These are phyloP conservation scores for Pascua sp. DNA, from an alignment of 1,284 basidiomycete genomes.

Conservation along the genomic window DNA sequence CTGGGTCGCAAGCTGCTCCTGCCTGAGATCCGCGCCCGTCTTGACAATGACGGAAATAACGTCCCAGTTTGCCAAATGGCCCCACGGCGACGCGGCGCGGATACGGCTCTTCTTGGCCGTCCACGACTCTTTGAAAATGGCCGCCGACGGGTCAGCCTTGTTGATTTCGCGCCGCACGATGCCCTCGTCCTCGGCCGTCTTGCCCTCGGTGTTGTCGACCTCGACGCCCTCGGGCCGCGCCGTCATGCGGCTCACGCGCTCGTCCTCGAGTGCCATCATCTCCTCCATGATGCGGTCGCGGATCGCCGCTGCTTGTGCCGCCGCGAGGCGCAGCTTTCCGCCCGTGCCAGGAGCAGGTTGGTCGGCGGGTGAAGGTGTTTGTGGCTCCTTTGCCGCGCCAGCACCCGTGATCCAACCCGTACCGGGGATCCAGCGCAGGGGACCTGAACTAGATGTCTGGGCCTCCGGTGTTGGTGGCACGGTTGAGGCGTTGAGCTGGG, in stretches of 20 bases:
- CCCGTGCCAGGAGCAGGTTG: slow-evolving; percentile 21
- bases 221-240: slow-evolving; percentile 62
- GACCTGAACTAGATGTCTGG: slow-evolving; percentile 30
- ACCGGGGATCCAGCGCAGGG: slow-evolving; percentile 62
- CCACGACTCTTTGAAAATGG: slow-evolving; percentile 96
- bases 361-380: background rate
- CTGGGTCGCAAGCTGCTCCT: slow-evolving; percentile 96
- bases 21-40: slow-evolving; percentile 92
- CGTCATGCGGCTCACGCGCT: slow-evolving; percentile 92
- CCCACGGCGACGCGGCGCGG: slow-evolving; percentile 88
- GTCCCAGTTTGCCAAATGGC: slow-evolving; percentile 74
- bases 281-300: slow-evolving; percentile 96
- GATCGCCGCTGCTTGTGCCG: slow-evolving; percentile 81
- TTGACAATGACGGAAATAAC: slow-evolving; percentile 96
- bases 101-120: slow-evolving; percentile 91
- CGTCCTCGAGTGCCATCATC: slow-evolving; percentile 95
- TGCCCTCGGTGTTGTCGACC: slow-evolving; percentile 48
- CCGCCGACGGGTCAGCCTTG: slow-evolving; percentile 90
- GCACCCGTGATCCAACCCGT: slow-evolving; percentile 59
- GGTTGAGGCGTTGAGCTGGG: slow-evolving; percentile 86
- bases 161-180: slow-evolving; percentile 91
- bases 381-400: slow-evolving; percentile 3
- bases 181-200: slow-evolving; percentile 79
- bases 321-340: slow-evolving; percentile 64
- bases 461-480: slow-evolving; percentile 53